A percentile compares a stretch with the other conserved stretches of the same genome.
Conservation (phyloP, 1,284 basidiomycete species). For the Puccinia sorghi region DNA sequence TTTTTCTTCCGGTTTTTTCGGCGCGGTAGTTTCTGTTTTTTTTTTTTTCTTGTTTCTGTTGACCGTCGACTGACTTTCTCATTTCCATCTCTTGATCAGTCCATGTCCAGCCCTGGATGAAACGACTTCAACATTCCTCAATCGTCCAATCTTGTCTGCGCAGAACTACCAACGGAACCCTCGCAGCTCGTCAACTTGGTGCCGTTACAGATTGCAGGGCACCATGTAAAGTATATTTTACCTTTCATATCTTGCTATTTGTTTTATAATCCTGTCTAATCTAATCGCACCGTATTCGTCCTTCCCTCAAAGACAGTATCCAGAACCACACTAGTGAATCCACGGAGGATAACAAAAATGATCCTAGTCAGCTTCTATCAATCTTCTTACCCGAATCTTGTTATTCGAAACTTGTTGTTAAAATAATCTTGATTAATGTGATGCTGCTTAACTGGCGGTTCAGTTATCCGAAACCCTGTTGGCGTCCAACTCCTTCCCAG, state of each 20-base stretch:
- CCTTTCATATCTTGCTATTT: not conserved
- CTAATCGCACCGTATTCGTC: not conserved
- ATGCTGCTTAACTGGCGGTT: not conserved
- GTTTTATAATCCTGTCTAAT: not conserved
- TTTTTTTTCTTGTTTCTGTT: not conserved
- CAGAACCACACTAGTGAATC: not conserved
- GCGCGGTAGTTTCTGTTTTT: not conserved
- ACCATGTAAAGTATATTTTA: not conserved
- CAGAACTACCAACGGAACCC: not conserved
- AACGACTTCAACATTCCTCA: slow-evolving; percentile 12
- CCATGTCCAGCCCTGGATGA: slow-evolving; percentile 29
- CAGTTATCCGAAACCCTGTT: slow-evolving; percentile 69
- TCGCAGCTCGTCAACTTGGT: not conserved
- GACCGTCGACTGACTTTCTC: not conserved
- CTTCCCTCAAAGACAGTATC: not conserved
- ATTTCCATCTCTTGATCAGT: not conserved
- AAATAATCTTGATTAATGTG: not conserved
- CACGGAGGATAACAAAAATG: not conserved
- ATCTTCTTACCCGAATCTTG: not conserved
- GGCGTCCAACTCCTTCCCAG: slow-evolving; percentile 89
- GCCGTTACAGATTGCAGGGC: not conserved
- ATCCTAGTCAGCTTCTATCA: slow-evolving; percentile 1
- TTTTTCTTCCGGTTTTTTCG: too few relatives aligned
- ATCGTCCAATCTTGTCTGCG: not conserved
- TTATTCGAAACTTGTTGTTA: slow-evolving; percentile 2